phyloP scores from a whole-genome alignment of 2,329 filamentous ascomycete genomes.

The Colletotrichum spaethianum region DNA sequence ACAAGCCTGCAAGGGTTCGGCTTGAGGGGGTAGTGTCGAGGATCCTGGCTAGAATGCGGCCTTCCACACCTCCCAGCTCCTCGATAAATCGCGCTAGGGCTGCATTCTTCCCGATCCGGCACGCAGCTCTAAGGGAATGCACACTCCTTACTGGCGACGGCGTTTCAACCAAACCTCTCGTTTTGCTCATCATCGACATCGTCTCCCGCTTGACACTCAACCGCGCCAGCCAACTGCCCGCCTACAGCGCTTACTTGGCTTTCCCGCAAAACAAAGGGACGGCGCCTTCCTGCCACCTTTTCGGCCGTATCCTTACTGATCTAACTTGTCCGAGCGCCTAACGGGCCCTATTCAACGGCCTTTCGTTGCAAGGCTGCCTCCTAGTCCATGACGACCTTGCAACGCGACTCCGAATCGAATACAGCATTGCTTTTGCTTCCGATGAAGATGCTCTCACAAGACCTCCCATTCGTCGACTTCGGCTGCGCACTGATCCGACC shows the following conservation, averaged over 20 bases:
- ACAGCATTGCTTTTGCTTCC: conserved; percentile 18
- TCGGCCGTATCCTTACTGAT: conserved; percentile 37
- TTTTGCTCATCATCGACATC: conserved; percentile 25
- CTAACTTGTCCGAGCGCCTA: conserved; percentile 24
- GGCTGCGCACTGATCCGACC: not conserved
- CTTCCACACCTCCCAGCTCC: conserved; percentile 7
- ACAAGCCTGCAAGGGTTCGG: conserved; percentile 20
- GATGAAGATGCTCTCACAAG: conserved; percentile 25
- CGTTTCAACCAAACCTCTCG: conserved; percentile 27
- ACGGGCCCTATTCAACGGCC: conserved; percentile 38
- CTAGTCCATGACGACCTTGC: conserved; percentile 12
- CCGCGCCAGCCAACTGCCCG: conserved; percentile 16
- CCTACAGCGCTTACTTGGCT: conserved; percentile 33
- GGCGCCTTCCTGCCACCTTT: conserved; percentile 36
- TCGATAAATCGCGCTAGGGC: conserved; percentile 24
- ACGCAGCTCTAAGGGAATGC: conserved; percentile 33
- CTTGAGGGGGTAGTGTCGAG: conserved; percentile 28
- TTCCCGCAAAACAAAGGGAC: conserved; percentile 39
- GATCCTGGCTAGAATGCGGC: conserved; percentile 31
- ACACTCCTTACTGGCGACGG: conserved; percentile 28
- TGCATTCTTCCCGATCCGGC: conserved; percentile 36
- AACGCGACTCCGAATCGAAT: conserved; percentile 6
- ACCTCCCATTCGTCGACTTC: not conserved
- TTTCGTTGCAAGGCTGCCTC: conserved; percentile 24
- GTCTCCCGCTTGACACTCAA: conserved; percentile 19